Evolutionary conservation across 345 rosid genomes (phyloP), one percentile per base, ranked within the genome.

Genomic region (Lumnitzera racemosa): DNA sequence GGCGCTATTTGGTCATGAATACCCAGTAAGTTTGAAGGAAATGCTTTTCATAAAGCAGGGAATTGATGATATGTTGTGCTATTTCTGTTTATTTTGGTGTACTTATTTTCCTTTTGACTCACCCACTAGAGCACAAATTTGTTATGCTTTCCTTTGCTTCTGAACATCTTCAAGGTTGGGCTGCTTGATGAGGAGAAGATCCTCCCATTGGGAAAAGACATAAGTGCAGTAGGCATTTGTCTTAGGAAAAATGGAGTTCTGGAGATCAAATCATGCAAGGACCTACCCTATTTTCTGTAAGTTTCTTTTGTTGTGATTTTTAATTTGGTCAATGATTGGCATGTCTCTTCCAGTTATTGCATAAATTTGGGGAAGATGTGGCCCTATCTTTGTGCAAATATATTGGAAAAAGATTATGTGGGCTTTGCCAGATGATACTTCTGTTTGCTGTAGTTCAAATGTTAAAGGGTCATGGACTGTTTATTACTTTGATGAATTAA

Each of bases 251-350:
- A 79, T 64, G 96, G 95, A 72, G 72, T 78, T 67, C 91, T 80
- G 53, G 89, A 90, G 79, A 84, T 90, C 69, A 83, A 78, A 65
- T 80, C 97, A 20, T 84, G 87, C 92, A 70, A 74, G 66, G 88
- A 88, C 67, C 96, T 94, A 70, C 99, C 96, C 13, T 90, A 81
- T 68, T 90, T 94, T 71, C 83, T 94, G 99, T 94, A 71, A 88
- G 11, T 54, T 36, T 2, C 52, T 5, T 46, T 62, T 24, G 17
- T 59, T 27, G 11, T 56, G 47, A 15, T 56, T 15, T n/a, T 27
- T 36, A 36, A 9, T 36, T 36, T 31, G 23, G 24, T 29, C 7
- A 15, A 31, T 20, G 49, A 41, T 41, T 57, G 14, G 15, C 59
- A 20, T 57, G 15, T 57, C 49, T 29, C 24, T 41, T 57, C n/a